Percentiles rank a stretch among this genome's conserved stretches.
phyloP scores from a whole-genome alignment of 441 rosid genomes.

The Arabidopsis hybrid region DNA sequence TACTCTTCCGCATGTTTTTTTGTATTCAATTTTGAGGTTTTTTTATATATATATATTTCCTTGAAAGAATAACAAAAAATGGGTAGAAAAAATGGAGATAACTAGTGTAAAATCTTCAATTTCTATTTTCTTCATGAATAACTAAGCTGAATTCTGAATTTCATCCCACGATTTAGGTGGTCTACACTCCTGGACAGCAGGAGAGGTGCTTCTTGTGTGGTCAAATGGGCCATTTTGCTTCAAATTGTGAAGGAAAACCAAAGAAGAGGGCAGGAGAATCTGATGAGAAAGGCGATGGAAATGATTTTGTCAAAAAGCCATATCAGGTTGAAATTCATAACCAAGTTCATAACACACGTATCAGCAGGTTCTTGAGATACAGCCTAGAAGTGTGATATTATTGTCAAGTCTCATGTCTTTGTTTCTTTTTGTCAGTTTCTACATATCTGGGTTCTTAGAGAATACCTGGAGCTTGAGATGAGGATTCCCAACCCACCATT shows the following conservation, averaged over 20 bases:
- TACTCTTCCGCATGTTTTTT: constrained; percentile 13
- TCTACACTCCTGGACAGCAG: constrained; percentile 88
- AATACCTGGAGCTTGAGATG: constrained; percentile 87
- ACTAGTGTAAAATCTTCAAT: constrained; percentile 4
- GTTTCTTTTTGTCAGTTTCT: constrained; percentile 66
- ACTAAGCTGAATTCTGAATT: not conserved
- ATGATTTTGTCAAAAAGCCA: constrained; percentile 71
- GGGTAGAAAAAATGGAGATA: not conserved
- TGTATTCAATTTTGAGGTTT: not conserved
- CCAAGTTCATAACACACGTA: not conserved
- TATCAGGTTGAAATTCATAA: constrained; percentile 71
- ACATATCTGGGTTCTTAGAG: constrained; percentile 95
- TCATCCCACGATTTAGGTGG: constrained; percentile 58
- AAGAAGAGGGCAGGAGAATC: constrained; percentile 91
- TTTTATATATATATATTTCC: not conserved
- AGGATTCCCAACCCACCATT: constrained; percentile 79
- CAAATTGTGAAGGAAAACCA: constrained; percentile 87
- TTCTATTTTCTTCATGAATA: constrained; percentile 8
- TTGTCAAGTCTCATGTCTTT: constrained; percentile 21
- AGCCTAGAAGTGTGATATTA: constrained; percentile 9
- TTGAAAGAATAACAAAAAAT: not conserved
- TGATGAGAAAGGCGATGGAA: constrained; percentile 84
- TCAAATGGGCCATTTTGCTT: constrained; percentile 92
- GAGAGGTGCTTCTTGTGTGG: constrained; percentile 97
- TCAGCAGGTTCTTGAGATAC: constrained; percentile 13